Base-by-base conservation (phyloP, 495 filamentous ascomycete genomes). In the Lophiotrema nucula region DNA sequence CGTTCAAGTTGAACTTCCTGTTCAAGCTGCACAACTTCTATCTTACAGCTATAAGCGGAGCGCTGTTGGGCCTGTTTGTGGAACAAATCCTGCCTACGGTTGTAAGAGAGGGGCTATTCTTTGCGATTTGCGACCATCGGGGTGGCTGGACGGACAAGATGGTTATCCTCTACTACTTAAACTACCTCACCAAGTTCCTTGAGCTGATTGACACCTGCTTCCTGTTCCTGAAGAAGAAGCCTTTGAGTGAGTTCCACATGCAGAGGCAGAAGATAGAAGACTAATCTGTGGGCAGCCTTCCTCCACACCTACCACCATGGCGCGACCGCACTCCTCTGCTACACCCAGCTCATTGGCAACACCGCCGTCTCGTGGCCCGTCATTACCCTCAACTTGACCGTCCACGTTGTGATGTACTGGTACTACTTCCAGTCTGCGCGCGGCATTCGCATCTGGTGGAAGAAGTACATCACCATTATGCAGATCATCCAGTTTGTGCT, bases 281-380 rank as follows among this genome's bases (percentile, higher is more conserved):
- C 33, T 51, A 22, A 28, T 22, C 12, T 16, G 1, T 53, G 3
- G 27, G 37, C 25, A 88, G 85, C 88, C 69, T 92, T 92, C 81
- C 83, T 92, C 43, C 88, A 92, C 78, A 88, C 84, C 74, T 91
- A 90, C 72, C 88, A 91, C 76, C 86, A 92, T 69, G 88, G 88
- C 68, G 88, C 88, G 21, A 92, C 88, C 6, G 88, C 88, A 46
- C 81, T 90, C 59, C 85, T 92, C 64, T 92, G 88, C 84, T 92
- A 88, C 75, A 89, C 86, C 54, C 88, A 92, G 73, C 81, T 92
- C 59, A 79, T 89, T 57, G 88, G 88, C 56, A 77, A 82, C 60
- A 92, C 88, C n/a, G 72, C 88, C 16, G 88, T 92, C 55, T 83
- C 82, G 25, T 92, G 88, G 88, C 84, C 89, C 42, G 80, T 82